Base-by-base conservation (phyloP, 495 filamentous ascomycete genomes). In the Tetracladium marchalianum region DNA sequence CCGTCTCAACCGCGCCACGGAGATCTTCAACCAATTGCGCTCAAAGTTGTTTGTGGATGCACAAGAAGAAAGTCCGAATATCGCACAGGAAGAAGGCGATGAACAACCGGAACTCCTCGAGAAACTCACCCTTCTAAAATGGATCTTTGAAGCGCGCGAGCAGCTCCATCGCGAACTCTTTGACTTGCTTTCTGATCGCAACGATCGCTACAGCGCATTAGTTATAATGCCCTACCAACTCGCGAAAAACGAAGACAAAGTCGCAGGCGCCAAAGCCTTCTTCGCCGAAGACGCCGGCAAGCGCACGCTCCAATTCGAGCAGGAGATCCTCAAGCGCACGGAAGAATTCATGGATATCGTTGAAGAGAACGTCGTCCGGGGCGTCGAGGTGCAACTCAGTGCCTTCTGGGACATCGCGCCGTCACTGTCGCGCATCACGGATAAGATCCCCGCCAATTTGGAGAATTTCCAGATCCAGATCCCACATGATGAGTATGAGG, bases 381-480 rank as follows among this genome's bases (percentile, higher is more conserved):
- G 90, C 4, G 87, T 97, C 12, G 90, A 96, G 60, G 74, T 84
- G 27, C 93, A 96, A 61, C 74, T 95, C 0, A 84, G 79, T 12
- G 88, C 88, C 3, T 98, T 96, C 66, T 98, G 92, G 92, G 93
- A 98, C 56, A 94, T 97, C 52, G 92, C 89, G 0, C 93, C 93
- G 1, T 73, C 78, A 1, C 73, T 98, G 0, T 70, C 81, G 9
- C 72, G 78, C 1, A 62, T 95, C 16, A 74, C 90, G 5, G 82
- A 92, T 53, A 84, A 83, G 55, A 77, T 96, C 12, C 90, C 88
- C 0, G 54, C 63, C 4, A 48, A 39, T 24, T 11, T 53, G 1
- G 32, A 11, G 3, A 36, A 40, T 10, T 73, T 87, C 44, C 52
- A 61, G 9, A 75, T 80, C 43, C 82, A 84, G 61, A 76, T 98